Base-by-base conservation (phyloP, 768 basidiomycete genomes). In the Boletus speciosus region DNA sequence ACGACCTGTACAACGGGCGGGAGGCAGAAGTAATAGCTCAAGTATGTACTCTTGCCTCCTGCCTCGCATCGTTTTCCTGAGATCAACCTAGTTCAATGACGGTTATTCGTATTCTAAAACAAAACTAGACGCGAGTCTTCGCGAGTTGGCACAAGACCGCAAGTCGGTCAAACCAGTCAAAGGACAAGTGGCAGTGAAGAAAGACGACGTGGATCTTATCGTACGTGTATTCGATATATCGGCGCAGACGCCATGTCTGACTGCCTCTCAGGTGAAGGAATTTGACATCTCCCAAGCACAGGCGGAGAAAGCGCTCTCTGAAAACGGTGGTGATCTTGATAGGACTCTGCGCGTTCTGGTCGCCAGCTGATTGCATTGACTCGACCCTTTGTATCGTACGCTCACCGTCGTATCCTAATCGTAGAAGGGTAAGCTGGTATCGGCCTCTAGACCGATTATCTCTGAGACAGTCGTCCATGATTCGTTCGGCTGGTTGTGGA, bases 151-250 rank as follows among this genome's bases (percentile, higher is more conserved):
- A 3, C 49, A 46, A 1, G 72, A 78, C 6, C 74, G 76, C 19
- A 78, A 84, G 37, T 72, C 79, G 12, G 78, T 80, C 49, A 91
- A 88, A 61, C 72, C 83, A 0, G 16, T 52, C 51, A 72, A 72
- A 34, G 34, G 53, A 35, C 58, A 52, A 39, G 53, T 49, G n/a
- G 39, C 42, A 19, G 55, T 59, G 46, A 71, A 62, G 46, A 67
- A 65, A 14, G 69, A 72, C 15, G 69, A 70, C 36, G 47, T 69
- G 14, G 60, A 71, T 11, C 9, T 64, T 1, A 48, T 70, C 52
- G 69, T 70, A 43, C 52, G 69, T 62, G 53, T 5, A 15, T 34
- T 51, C 40, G 37, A 25, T 9, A 9, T n/a, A 12, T 32, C 38
- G 37, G 47, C 11, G 32, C 37, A 29, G 23, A 19, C 15, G 34